Percentiles rank a stretch among this genome's conserved stretches.
Evolutionary conservation across 2,329 filamentous ascomycete species (phyloP).

Genomic region (Stemphylium vesicarium): DNA sequence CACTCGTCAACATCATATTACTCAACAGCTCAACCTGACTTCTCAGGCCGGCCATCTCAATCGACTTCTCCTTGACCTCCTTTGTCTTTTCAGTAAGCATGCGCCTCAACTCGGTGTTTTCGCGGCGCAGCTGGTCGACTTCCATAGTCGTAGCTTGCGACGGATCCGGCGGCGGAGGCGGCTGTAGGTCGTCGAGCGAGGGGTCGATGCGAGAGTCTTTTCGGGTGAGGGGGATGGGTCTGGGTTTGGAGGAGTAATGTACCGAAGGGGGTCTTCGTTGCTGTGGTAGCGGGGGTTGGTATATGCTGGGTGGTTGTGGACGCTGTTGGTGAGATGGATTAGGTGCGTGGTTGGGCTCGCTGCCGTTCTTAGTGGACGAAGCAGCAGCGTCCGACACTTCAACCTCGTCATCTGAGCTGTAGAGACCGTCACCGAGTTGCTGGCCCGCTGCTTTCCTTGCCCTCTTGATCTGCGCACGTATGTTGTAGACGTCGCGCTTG

Average conservation of each 20-base stretch:
- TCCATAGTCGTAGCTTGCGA: slow-evolving; percentile 11
- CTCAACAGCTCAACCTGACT: slow-evolving; percentile 38
- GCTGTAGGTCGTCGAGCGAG: slow-evolving; percentile 20
- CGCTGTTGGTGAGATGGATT: neutral
- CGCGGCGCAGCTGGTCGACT: slow-evolving; percentile 28
- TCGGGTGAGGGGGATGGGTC: neutral
- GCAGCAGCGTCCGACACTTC: neutral
- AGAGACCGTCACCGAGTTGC: slow-evolving; percentile 30
- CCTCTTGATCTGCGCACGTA: slow-evolving; percentile 43
- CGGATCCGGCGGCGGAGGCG: slow-evolving; percentile 1
- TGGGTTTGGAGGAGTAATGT: neutral
- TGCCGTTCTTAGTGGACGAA: neutral
- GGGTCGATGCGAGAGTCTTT: slow-evolving; percentile 27
- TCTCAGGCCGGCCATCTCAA: slow-evolving; percentile 33
- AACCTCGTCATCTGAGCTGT: slow-evolving; percentile 23
- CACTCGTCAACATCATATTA: slow-evolving; percentile 29
- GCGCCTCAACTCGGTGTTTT: slow-evolving; percentile 30
- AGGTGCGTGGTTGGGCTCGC: neutral
- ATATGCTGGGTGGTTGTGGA: neutral
- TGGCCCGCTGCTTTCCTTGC: slow-evolving; percentile 39
- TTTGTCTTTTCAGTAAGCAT: slow-evolving; percentile 29
- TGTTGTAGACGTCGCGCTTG: slow-evolving; percentile 47
- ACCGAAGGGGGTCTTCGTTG: too few species aligned
- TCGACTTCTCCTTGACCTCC: slow-evolving; percentile 35
- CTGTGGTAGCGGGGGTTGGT: neutral